phyloP scores from a whole-genome alignment of 169 alveolate genomes.

The Eimeria acervulina region DNA sequence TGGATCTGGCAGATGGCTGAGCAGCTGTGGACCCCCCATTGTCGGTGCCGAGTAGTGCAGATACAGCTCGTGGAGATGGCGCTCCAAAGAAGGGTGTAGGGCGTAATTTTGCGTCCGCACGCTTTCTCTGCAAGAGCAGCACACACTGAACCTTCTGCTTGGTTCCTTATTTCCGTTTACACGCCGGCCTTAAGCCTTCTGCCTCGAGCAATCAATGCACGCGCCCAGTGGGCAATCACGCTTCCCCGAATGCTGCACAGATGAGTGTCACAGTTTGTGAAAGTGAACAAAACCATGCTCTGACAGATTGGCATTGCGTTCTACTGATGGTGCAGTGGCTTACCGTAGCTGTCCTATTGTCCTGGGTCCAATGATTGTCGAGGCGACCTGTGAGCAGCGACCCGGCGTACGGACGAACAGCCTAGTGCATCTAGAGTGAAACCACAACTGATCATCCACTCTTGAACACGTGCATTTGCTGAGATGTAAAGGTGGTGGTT shows the following conservation, averaged over 20 bases:
- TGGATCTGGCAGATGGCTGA: slow-evolving; percentile 87
- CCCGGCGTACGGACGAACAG: not conserved
- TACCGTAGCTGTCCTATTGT: slow-evolving; percentile 91
- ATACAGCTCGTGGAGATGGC: slow-evolving; percentile 90
- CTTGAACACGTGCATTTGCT: not conserved
- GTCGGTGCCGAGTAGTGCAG: slow-evolving; percentile 92
- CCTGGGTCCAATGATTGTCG: slow-evolving; percentile 91
- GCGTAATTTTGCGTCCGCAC: slow-evolving; percentile 90
- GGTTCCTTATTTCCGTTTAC: not conserved
- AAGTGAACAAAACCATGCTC: too few relatives aligned
- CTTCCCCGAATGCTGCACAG: too few relatives aligned
- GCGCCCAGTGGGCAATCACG: not conserved
- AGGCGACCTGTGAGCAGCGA: slow-evolving; percentile 84
- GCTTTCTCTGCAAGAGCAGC: slow-evolving; percentile 84
- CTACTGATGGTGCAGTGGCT: not conserved
- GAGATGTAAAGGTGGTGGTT: not conserved
- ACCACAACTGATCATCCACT: not conserved
- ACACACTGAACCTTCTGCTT: not conserved
- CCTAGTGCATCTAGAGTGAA: not conserved
- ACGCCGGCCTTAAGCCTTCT: too few relatives aligned
- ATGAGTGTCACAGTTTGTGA: too few relatives aligned
- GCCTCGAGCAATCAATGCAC: not conserved
- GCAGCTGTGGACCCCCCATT: slow-evolving; percentile 92
- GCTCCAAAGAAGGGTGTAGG: slow-evolving; percentile 86
- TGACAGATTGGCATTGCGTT: too few relatives aligned